These are phyloP conservation scores for Pezicula radicicola DNA, from an alignment of 2,329 filamentous ascomycete species.

Conservation along the genomic window DNA sequence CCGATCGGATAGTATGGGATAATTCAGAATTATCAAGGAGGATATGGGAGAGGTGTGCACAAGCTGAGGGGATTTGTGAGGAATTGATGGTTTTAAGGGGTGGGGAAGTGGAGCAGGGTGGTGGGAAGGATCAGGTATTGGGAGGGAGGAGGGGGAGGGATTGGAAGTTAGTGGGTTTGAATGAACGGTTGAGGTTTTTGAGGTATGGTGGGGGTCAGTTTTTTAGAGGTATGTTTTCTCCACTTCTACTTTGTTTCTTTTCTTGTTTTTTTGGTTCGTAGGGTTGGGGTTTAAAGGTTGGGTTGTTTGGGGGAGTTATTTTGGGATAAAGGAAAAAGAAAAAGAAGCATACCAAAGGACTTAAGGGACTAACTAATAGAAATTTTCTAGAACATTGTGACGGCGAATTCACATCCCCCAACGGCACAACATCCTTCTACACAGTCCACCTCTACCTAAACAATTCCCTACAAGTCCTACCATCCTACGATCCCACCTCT, in stretches of 20 bases:
- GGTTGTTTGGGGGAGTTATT: too few relatives aligned
- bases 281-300: too few relatives aligned
- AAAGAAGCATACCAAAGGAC: too few relatives aligned
- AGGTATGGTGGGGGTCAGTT: constrained; percentile 71
- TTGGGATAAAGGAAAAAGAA: too few relatives aligned
- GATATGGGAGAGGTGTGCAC: constrained; percentile 58
- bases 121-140: constrained; percentile 22
- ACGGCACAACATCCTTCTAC: constrained; percentile 34
- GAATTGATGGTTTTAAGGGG: constrained; percentile 33
- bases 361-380: too few relatives aligned
- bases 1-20: constrained; percentile 75
- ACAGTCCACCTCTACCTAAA: constrained; percentile 56
- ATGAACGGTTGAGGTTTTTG: constrained; percentile 73
- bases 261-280: too few relatives aligned
- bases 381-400: constrained; percentile 69
- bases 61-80: constrained; percentile 39
- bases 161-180: constrained; percentile 43
- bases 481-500: constrained; percentile 10
- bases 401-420: constrained; percentile 48
- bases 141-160: constrained; percentile 27
- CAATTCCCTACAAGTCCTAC: constrained; percentile 41
- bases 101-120: not conserved
- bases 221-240: constrained; percentile 47
- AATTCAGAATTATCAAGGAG: constrained; percentile 56
- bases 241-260: not conserved